These are phyloP conservation scores for Rhizophora mangle DNA, from an alignment of 345 rosid species.

Conservation along the genomic window DNA sequence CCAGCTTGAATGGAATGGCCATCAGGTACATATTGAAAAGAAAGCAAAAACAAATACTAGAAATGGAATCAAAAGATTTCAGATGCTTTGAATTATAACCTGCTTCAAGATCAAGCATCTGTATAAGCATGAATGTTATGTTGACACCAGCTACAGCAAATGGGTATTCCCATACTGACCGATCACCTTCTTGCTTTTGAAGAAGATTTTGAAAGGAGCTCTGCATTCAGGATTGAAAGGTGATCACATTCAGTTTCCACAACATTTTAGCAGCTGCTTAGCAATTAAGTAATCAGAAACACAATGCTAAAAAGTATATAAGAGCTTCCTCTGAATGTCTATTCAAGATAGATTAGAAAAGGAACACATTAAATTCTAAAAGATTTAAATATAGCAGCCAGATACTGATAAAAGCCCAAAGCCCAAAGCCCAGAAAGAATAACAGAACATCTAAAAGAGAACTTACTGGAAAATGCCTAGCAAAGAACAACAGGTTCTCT, in stretches of 20 bases:
- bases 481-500: conserved; percentile 93
- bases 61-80: not conserved
- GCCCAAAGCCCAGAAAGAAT: not conserved
- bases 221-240: conserved; percentile 41
- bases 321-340: no score
- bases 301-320: no score
- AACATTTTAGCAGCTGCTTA: no score
- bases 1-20: not conserved
- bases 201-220: conserved; percentile 86
- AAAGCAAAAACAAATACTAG: no score
- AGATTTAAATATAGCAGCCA: no score
- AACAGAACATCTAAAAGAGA: conserved; percentile 9
- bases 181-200: conserved; percentile 83
- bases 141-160: conserved; percentile 99
- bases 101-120: conserved; percentile 99
- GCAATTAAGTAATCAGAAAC: no score
- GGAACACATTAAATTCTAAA: no score
- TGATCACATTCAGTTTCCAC: not conserved
- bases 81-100: conserved; percentile 34
- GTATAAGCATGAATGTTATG: conserved; percentile 96
- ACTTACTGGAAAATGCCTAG: conserved; percentile 74
- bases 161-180: conserved; percentile 99
- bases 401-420: not conserved
- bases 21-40: no score
- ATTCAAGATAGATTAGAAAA: no score